These are phyloP conservation scores for Picea glauca DNA, from an alignment of 75 land plant genomes.

Conservation along the genomic window DNA sequence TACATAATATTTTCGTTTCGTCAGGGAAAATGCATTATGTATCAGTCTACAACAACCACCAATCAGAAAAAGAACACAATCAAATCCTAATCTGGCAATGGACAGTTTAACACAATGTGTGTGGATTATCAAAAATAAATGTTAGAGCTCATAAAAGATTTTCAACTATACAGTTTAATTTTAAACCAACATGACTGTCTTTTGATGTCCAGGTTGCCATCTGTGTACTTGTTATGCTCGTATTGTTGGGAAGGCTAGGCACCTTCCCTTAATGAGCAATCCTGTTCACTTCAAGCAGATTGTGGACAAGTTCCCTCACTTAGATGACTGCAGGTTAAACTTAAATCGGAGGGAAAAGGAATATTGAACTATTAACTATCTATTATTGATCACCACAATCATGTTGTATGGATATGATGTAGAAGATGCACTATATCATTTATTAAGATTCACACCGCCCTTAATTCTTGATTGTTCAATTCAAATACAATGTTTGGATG, in stretches of 20 bases:
- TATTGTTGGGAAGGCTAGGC: background rate
- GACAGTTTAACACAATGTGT: background rate
- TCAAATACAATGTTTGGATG: no score
- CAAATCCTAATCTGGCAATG: background rate
- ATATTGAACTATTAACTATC: background rate
- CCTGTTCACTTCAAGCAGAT: background rate
- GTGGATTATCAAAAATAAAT: background rate
- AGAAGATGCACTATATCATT: no score
- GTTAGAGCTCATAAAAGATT: background rate
- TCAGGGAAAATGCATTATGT: background rate
- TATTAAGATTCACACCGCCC: no score
- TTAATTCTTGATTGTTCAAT: no score
- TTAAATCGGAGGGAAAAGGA: background rate
- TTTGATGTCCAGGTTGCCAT: no score
- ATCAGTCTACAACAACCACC: no score
- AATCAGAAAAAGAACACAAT: background rate
- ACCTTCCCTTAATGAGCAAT: background rate
- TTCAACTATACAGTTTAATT: no score
- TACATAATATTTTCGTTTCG: background rate
- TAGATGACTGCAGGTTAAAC: background rate
- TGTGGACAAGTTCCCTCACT: background rate
- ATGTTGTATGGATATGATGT: no score
- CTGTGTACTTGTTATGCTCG: background rate
- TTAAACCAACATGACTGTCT: no score
- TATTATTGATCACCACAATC: no score